Base-by-base conservation (phyloP, 805 yeast genomes). In the Candida nonsorbophila region DNA sequence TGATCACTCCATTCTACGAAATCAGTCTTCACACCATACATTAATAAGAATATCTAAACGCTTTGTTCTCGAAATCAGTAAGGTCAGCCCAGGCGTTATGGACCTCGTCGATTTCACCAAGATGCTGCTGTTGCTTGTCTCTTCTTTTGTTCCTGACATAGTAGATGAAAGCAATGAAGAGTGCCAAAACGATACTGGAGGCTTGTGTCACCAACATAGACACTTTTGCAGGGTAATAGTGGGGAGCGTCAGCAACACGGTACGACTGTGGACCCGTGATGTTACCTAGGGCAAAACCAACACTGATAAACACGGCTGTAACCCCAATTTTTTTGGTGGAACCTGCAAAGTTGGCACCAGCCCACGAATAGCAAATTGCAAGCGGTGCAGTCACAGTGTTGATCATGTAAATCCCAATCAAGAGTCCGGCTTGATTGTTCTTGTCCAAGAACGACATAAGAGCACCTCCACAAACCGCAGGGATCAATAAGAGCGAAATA, bases 41-140 rank as follows among this genome's bases (percentile, higher is more conserved):
- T 34, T 38, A 56, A 20, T 56, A 48, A 16, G 43, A 44, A 45
- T 66, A 65, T 36, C 67, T 53, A 41, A 65, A 67, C 24, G 42
- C 36, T 6, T 52, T 53, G 33, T 55, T 65, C 36, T 66, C 59
- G 29, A 47, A 44, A 33, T 68, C 74, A n/a, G 74, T 69, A 44
- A 64, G 42, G 37, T 68, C 73, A 10, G 67, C 62, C 44, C 66
- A 67, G 34, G 62, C 71, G 17, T 40, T 35, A 25, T 34, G 38
- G 14, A 35, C 42, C 4, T 44, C 44, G n/a, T n/a, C 22, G 4
- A 10, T 14, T 10, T 14, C 19, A 6, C 16, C 20, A n/a, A 10
- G 6, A 11, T 7, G 15, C 6, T 24, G 20, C 12, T 24, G 14
- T 10, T 11, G 28, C 14, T n/a, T 38, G 24, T 62, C 69, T 37